Percentiles rank a stretch among this genome's conserved stretches.
Conservation (phyloP, 169 alveolate genomes). For the Blepharisma undulans region DNA sequence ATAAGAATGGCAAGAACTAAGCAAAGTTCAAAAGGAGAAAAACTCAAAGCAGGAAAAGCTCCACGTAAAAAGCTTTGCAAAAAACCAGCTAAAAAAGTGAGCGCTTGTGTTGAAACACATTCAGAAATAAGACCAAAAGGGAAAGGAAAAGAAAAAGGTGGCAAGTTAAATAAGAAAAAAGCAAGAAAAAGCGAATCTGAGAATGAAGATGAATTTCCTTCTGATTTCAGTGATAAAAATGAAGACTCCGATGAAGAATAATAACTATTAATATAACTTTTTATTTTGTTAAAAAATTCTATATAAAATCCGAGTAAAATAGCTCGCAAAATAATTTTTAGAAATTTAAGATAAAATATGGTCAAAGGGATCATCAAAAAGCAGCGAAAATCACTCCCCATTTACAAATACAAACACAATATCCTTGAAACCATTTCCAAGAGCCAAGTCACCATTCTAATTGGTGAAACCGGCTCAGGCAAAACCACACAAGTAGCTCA, state of each 20-base stretch:
- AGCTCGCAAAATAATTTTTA: not conserved
- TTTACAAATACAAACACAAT: slow-evolving; percentile 51
- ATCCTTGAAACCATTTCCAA: slow-evolving; percentile 11
- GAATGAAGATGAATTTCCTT: not conserved
- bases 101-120: not conserved
- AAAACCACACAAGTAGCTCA: slow-evolving; percentile 81
- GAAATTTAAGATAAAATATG: not conserved
- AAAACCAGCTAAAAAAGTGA: not conserved
- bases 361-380: slow-evolving; percentile 7
- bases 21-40: not conserved
- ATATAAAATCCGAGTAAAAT: too few species aligned
- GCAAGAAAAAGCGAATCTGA: not conserved
- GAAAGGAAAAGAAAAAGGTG: not conserved
- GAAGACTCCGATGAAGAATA: not conserved
- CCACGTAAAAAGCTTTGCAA: not conserved
- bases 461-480: slow-evolving; percentile 85
- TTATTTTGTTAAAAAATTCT: not conserved
- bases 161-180: not conserved
- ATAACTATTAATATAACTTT: not conserved
- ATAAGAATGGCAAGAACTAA: not conserved
- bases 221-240: not conserved
- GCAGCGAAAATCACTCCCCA: slow-evolving; percentile 49
- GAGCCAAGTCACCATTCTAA: not conserved
- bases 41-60: not conserved
- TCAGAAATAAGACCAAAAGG: not conserved